These are phyloP conservation scores for Plectosphaerella sp. DNA, from an alignment of 2,329 filamentous ascomycete genomes.

Conservation along the genomic window DNA sequence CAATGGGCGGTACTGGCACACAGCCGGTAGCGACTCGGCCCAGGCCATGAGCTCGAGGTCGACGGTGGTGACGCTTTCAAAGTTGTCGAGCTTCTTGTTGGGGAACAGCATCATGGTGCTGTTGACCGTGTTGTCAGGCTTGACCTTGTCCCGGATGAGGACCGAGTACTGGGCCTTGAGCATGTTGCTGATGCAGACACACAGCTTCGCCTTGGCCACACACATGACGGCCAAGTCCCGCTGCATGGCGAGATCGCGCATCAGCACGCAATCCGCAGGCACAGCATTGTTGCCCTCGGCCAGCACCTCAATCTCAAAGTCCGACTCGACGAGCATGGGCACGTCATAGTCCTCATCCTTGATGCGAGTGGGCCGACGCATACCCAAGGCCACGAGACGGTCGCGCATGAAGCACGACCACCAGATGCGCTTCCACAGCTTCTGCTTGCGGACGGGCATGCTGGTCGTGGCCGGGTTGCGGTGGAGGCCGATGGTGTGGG, in stretches of 20 bases:
- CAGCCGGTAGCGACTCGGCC: constrained; percentile 66
- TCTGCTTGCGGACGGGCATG: constrained; percentile 68
- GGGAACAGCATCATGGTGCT: constrained; percentile 86
- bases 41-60: constrained; percentile 76
- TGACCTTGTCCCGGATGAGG: constrained; percentile 76
- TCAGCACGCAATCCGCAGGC: constrained; percentile 63
- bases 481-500: constrained; percentile 89
- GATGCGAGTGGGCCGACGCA: constrained; percentile 87
- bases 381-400: constrained; percentile 84
- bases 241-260: constrained; percentile 70
- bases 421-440: constrained; percentile 93
- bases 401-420: constrained; percentile 98
- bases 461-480: constrained; percentile 74
- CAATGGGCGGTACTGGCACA: constrained; percentile 63
- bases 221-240: constrained; percentile 80
- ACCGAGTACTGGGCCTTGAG: constrained; percentile 90
- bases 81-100: constrained; percentile 80
- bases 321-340: constrained; percentile 77
- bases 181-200: constrained; percentile 84
- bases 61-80: constrained; percentile 72
- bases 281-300: constrained; percentile 65
- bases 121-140: constrained; percentile 69
- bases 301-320: constrained; percentile 75
- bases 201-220: constrained; percentile 86
- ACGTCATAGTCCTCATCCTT: constrained; percentile 93